Conservation (phyloP, 1,284 basidiomycete genomes). For the Irpex sp. region DNA sequence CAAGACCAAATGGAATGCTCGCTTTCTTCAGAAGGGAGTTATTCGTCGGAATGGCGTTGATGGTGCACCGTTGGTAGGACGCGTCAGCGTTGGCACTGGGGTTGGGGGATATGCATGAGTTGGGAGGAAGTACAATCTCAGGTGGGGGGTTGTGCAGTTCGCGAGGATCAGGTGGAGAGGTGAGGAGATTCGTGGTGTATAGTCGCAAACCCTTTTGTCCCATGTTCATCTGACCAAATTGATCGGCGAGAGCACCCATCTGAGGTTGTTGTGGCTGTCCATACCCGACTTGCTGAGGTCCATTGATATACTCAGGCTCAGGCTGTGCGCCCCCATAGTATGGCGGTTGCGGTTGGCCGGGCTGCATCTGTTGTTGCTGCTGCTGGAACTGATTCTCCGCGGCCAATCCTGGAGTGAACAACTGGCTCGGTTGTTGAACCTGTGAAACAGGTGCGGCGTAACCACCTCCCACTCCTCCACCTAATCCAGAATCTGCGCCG, state of each 20-base stretch:
- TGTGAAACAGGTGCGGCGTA: constrained; percentile 37
- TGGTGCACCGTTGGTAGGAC: constrained; percentile 90
- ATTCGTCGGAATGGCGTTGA: constrained; percentile 94
- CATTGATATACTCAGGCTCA: constrained; percentile 60
- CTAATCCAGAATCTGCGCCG: constrained; percentile 40
- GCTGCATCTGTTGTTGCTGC: constrained; percentile 49
- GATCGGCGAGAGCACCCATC: constrained; percentile 72
- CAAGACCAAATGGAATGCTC: constrained; percentile 89
- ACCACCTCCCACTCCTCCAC: constrained; percentile 27
- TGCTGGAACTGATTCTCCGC: constrained; percentile 61
- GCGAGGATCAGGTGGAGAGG: constrained; percentile 85
- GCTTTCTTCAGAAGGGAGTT: constrained; percentile 88
- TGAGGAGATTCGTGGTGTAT: constrained; percentile 85
- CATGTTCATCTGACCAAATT: constrained; percentile 88
- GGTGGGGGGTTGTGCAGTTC: constrained; percentile 83
- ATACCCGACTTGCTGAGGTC: constrained; percentile 50
- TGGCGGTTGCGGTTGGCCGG: constrained; percentile 37
- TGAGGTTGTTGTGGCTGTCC: constrained; percentile 38
- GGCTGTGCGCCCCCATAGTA: constrained; percentile 43
- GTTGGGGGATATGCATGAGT: constrained; percentile 76
- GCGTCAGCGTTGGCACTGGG: constrained; percentile 84
- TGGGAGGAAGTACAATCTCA: constrained; percentile 84
- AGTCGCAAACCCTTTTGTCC: constrained; percentile 71
- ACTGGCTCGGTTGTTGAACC: constrained; percentile 47
- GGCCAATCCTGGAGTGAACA: constrained; percentile 84